Conservation (phyloP, 495 filamentous ascomycete genomes). For the Elaphomyces granulatus region DNA sequence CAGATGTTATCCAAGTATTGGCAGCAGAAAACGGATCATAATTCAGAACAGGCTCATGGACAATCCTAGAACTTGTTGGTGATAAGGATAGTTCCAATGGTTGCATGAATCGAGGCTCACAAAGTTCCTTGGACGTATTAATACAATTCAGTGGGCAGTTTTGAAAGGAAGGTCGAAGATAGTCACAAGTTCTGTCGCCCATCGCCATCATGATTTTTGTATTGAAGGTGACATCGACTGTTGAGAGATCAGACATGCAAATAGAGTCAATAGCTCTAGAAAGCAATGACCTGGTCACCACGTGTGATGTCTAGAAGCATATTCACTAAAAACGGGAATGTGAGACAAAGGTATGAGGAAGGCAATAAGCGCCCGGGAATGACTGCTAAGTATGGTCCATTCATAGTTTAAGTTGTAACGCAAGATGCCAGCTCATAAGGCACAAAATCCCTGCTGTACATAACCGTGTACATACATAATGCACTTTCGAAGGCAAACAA, state of each 20-base stretch:
- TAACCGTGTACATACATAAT: conserved; percentile 7
- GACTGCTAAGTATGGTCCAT: neutral
- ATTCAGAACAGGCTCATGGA: neutral
- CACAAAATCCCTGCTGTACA: conserved; percentile 5
- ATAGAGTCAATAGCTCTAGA: too few species aligned
- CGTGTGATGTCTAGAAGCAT: too few species aligned
- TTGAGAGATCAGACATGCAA: too few species aligned
- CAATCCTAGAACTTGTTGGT: neutral
- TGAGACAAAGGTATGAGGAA: conserved; percentile 4
- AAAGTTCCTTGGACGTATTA: neutral
- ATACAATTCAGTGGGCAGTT: neutral
- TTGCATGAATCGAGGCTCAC: neutral
- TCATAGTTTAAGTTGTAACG: conserved; percentile 7
- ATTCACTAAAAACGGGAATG: neutral
- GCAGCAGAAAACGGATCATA: neutral
- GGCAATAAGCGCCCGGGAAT: neutral
- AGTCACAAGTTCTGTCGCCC: too few species aligned
- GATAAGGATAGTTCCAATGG: neutral
- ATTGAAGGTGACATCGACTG: too few species aligned
- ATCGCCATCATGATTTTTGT: too few species aligned
- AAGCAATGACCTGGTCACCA: too few species aligned
- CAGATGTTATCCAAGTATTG: neutral
- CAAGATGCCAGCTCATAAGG: conserved; percentile 15
- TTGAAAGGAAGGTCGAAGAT: neutral
- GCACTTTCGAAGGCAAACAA: neutral